Evolutionary conservation across 345 rosid species (phyloP).

Genomic region (Iberis pinnata): DNA sequence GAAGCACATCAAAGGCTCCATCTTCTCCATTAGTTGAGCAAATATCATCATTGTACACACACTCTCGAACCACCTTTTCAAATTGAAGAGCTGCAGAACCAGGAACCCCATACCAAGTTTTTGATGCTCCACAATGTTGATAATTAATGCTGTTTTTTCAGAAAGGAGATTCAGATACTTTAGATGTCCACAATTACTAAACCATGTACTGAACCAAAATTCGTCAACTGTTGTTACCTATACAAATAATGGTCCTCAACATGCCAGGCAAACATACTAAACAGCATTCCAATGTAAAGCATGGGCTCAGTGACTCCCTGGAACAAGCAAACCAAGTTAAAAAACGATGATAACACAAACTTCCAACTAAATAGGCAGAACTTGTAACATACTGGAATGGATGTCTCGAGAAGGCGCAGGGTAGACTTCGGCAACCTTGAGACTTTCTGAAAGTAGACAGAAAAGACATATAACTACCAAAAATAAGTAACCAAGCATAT

Average conservation of each 20-base stretch:
- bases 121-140: conserved; percentile 98
- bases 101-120: conserved; percentile 99
- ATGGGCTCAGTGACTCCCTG: conserved; percentile 99
- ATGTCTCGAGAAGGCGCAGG: conserved; percentile 78
- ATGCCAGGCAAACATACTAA: conserved; percentile 99
- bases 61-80: conserved; percentile 85
- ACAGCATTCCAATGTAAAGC: conserved; percentile 99
- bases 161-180: conserved; percentile 1
- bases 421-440: conserved; percentile 77
- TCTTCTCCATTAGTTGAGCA: conserved; percentile 72
- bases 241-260: conserved; percentile 98
- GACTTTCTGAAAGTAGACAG: conserved; percentile 52
- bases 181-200: not conserved
- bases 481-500: not conserved
- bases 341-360: not conserved
- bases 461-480: conserved; percentile 13
- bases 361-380: conserved; percentile 1
- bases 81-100: conserved; percentile 87
- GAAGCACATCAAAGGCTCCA: conserved; percentile 93
- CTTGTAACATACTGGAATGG: conserved; percentile 62
- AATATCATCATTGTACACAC: conserved; percentile 73
- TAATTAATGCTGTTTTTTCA: conserved; percentile 74
- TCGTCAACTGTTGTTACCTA: conserved; percentile 47
- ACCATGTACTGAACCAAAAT: conserved; percentile 4
- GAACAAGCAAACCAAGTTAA: conserved; percentile 29